A percentile compares a stretch with the other conserved stretches of the same genome.
Evolutionary conservation across 2,329 filamentous ascomycete species (phyloP).

Genomic region (Plectosphaerella plurivora): DNA sequence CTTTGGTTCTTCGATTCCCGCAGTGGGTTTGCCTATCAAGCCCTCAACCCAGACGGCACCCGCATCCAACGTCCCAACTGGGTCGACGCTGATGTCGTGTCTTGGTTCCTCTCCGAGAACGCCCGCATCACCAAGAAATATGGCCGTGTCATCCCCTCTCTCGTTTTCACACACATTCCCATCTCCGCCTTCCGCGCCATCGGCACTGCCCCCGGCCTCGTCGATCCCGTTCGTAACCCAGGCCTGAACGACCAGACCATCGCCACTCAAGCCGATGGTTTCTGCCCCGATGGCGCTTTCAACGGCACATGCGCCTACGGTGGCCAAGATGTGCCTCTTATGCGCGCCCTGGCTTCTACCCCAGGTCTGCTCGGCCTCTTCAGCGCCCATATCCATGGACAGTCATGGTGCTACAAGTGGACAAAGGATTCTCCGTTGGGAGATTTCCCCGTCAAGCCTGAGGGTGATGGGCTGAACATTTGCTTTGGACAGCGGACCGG

Average conservation of each 20-base stretch:
- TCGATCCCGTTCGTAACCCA: slow-evolving; percentile 32
- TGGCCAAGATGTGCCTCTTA: slow-evolving; percentile 55
- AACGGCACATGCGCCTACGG: slow-evolving; percentile 35
- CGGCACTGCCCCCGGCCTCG: slow-evolving; percentile 28
- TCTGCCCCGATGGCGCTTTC: slow-evolving; percentile 34
- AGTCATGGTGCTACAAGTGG: slow-evolving; percentile 54
- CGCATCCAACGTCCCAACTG: slow-evolving; percentile 33
- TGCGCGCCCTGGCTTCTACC: slow-evolving; percentile 53
- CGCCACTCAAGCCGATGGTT: slow-evolving; percentile 36
- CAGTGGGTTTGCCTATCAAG: slow-evolving; percentile 50
- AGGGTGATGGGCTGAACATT: slow-evolving; percentile 33
- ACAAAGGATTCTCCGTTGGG: slow-evolving; percentile 31
- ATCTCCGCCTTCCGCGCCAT: slow-evolving; percentile 35
- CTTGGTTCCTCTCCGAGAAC: slow-evolving; percentile 36
- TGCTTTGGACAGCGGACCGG: slow-evolving; percentile 64
- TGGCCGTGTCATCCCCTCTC: slow-evolving; percentile 33
- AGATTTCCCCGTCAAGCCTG: slow-evolving; percentile 54
- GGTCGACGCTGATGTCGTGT: slow-evolving; percentile 38
- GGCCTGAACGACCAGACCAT: slow-evolving; percentile 39
- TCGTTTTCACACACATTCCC: slow-evolving; percentile 46
- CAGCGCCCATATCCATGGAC: slow-evolving; percentile 63
- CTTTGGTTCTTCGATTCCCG: slow-evolving; percentile 71
- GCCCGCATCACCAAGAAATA: slow-evolving; percentile 22
- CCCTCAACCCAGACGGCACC: slow-evolving; percentile 21
- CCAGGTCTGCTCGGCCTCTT: slow-evolving; percentile 54